Percentiles rank a stretch among this genome's conserved stretches.
These are phyloP conservation scores for Eucommia ulmoides DNA, from an alignment of 257 asterid species.

Conservation along the genomic window DNA sequence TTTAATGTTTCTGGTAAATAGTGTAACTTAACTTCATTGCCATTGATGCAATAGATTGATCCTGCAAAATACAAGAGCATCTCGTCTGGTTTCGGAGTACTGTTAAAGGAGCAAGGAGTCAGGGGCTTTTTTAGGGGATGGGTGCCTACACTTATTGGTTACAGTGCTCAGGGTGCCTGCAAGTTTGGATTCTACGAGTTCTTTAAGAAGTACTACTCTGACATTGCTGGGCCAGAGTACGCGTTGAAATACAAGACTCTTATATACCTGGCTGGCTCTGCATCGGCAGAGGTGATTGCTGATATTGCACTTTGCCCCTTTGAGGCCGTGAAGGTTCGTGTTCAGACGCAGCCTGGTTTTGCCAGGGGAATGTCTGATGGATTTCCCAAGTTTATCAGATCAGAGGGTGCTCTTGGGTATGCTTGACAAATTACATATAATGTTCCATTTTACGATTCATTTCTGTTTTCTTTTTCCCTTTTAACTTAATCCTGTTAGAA, in stretches of 20 bases:
- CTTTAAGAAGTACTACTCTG: slow-evolving; percentile 73
- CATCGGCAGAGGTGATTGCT: slow-evolving; percentile 77
- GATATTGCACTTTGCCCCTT: slow-evolving; percentile 75
- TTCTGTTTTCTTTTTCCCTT: too few species aligned
- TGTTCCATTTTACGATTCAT: too few species aligned
- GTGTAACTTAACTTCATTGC: too few species aligned
- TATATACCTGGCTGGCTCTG: slow-evolving; percentile 76
- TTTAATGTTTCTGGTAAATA: too few species aligned
- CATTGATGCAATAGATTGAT: too few species aligned
- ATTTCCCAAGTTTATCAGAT: slow-evolving; percentile 47
- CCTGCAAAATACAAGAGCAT: slow-evolving; percentile 68
- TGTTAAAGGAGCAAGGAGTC: slow-evolving; percentile 62
- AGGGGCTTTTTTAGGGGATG: slow-evolving; percentile 70
- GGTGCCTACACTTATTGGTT: slow-evolving; percentile 77
- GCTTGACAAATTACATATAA: too few species aligned
- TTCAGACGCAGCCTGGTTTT: slow-evolving; percentile 75
- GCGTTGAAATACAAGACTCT: slow-evolving; percentile 75
- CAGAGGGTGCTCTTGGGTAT: slow-evolving; percentile 69
- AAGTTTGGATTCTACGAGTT: slow-evolving; percentile 66
- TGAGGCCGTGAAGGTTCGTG: slow-evolving; percentile 83
- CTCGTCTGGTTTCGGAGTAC: slow-evolving; percentile 44
- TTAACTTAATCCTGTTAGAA: neutral
- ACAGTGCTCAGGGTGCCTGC: slow-evolving; percentile 80
- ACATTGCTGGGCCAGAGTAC: slow-evolving; percentile 62
- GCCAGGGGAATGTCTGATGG: slow-evolving; percentile 88